Evolutionary conservation across 1,284 basidiomycete genomes (phyloP).

Genomic region (Trametes polyzona): DNA sequence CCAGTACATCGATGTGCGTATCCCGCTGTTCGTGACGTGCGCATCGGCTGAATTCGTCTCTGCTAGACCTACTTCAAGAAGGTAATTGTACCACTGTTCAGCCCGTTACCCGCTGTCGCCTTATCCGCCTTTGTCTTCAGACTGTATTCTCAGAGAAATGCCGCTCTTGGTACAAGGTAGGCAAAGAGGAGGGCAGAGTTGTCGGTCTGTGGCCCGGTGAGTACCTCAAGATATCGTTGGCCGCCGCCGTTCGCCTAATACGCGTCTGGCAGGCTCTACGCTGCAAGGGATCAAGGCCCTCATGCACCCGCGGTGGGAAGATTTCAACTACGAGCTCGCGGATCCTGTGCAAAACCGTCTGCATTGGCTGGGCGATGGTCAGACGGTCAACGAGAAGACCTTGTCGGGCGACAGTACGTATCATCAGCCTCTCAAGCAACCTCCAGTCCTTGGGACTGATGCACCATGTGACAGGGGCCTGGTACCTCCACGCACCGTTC

Average conservation of each 20-base stretch:
- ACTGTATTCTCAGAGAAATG: slow-evolving; percentile 64
- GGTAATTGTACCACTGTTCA: slow-evolving; percentile 36
- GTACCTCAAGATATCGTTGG: background rate
- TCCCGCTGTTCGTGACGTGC: no score
- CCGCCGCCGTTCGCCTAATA: background rate
- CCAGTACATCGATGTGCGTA: slow-evolving; percentile 49
- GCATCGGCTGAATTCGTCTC: background rate
- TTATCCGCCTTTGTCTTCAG: slow-evolving; percentile 36
- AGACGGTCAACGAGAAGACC: slow-evolving; percentile 48
- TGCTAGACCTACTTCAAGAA: slow-evolving; percentile 50
- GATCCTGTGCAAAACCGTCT: slow-evolving; percentile 53
- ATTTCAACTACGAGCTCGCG: slow-evolving; percentile 57
- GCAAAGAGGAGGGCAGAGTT: slow-evolving; percentile 59
- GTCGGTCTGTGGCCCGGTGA: slow-evolving; percentile 63
- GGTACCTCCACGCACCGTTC: slow-evolving; percentile 49
- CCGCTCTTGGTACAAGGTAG: slow-evolving; percentile 69
- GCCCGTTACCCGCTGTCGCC: no score
- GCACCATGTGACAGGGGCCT: slow-evolving; percentile 41
- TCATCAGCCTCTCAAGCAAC: background rate
- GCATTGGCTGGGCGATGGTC: slow-evolving; percentile 64
- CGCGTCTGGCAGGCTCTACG: slow-evolving; percentile 49
- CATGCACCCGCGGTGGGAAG: slow-evolving; percentile 65
- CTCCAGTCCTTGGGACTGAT: background rate
- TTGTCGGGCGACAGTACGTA: slow-evolving; percentile 50
- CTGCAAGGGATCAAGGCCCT: slow-evolving; percentile 55